Conservation (phyloP, 768 basidiomycete species). For the Leccinum ochraceum region DNA sequence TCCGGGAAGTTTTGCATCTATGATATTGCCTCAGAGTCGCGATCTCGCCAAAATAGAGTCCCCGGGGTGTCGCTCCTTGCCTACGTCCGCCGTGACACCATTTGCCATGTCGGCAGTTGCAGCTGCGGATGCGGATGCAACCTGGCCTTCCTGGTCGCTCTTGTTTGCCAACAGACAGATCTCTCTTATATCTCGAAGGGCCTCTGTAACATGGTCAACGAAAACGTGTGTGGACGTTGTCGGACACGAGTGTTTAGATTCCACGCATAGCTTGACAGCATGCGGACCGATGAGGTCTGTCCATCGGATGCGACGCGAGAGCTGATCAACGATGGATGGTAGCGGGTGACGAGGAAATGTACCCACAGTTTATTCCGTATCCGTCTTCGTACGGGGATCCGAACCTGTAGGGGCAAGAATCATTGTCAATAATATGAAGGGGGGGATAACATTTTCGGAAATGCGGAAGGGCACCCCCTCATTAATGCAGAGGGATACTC, state of each 20-base stretch:
- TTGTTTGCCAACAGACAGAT: constrained; percentile 40
- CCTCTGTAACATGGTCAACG: constrained; percentile 58
- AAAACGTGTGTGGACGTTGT: constrained; percentile 72
- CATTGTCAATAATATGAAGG: constrained; percentile 7
- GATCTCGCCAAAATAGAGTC: constrained; percentile 15
- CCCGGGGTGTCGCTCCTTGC: neutral
- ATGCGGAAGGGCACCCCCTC: neutral
- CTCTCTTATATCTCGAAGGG: constrained; percentile 68
- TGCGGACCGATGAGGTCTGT: constrained; percentile 80
- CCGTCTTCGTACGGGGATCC: constrained; percentile 82
- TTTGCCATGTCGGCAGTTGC: neutral
- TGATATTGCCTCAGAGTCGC: constrained; percentile 16
- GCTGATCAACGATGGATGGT: neutral
- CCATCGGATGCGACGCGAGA: neutral
- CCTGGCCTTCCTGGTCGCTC: constrained; percentile 8
- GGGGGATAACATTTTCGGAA: neutral
- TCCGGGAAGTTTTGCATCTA: neutral
- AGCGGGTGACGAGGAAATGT: neutral
- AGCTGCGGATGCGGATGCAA: neutral
- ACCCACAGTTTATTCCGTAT: constrained; percentile 91
- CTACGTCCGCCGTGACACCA: neutral
- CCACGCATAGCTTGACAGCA: constrained; percentile 89
- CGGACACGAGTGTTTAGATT: constrained; percentile 75
- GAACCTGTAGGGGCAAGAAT: constrained; percentile 48
- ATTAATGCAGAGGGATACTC: neutral